A percentile compares a stretch with the other conserved stretches of the same genome.
Evolutionary conservation across 116 monocot species (phyloP).

Genomic region (Phalaenopsis hybrid): DNA sequence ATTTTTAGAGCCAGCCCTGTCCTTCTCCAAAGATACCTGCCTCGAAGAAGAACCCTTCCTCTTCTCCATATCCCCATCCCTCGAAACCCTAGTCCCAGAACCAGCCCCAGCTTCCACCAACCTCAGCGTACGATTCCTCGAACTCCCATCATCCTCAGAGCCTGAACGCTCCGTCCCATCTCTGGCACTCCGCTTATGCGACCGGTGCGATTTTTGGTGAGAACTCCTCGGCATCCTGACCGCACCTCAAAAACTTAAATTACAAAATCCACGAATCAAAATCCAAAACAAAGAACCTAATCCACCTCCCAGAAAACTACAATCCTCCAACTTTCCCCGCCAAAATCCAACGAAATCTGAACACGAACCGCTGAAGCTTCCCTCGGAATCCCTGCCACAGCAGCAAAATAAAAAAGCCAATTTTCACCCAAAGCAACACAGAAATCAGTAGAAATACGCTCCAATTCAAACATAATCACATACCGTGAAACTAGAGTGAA

Average conservation of each 20-base stretch:
- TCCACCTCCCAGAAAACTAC: background rate
- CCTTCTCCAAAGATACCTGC: constrained; percentile 10
- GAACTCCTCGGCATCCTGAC: constrained; percentile 40
- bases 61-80: constrained; percentile 23
- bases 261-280: background rate
- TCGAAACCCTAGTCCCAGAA: constrained; percentile 33
- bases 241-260: constrained; percentile 26
- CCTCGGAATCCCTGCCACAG: background rate
- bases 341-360: background rate
- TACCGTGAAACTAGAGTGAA: background rate
- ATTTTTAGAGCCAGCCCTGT: constrained; percentile 21
- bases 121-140: constrained; percentile 12
- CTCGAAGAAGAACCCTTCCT: constrained; percentile 16
- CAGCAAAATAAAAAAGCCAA: background rate
- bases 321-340: background rate
- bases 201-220: constrained; percentile 37
- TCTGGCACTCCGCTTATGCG: constrained; percentile 23
- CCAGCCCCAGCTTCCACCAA: constrained; percentile 14
- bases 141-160: constrained; percentile 35
- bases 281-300: background rate
- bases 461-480: background rate
- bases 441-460: background rate
- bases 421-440: background rate
- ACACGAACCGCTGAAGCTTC: background rate
- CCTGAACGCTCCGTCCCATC: constrained; percentile 28